Base-by-base conservation (phyloP, 2,329 filamentous ascomycete genomes). In the Cordyceps pruinosa region DNA sequence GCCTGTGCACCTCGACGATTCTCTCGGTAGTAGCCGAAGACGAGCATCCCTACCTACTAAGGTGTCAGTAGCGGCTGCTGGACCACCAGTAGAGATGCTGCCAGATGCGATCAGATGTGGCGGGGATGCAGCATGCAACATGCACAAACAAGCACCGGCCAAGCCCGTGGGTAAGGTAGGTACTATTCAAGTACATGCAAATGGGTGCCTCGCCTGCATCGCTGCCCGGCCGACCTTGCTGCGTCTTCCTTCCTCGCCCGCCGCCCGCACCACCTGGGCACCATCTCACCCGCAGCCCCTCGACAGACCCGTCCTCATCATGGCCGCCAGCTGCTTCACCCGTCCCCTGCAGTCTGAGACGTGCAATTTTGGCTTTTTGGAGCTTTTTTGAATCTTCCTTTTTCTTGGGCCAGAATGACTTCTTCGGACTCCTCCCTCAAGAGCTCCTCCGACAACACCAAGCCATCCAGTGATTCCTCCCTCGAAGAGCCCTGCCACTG, bases 351-450 rank as follows among this genome's bases (percentile, higher is more conserved):
- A 32, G 54, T 44, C 54, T 49, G 26, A 10, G 54, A 35, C 13
- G 37, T 44, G 45, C 35, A 49, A 37, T 56, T 56, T 56, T 56
- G 54, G 45, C 45, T 49, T 56, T 49, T 44, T 56, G 54, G 54
- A 12, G 44, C 35, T 41, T 49, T 49, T 56, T 56, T 50, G 53
- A 56, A 56, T 56, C 23, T 19, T 19, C 5, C n/a, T 35, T 17
- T 56, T 56, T 56, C 54, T 56, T 56, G 54, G 45, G 26, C 37
- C 45, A 56, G 34, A 56, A 56, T 56, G 54, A 50, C 35, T 50
- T 56, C 45, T 44, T 44, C 54, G 28, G 45, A 50, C 54, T 49
- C 45, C 13, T 56, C 35, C 19, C 13, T 23, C 8, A 45, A 56
- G 19, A 35, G 45, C 45, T 44, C 54, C 26, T 42, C 45, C 9